Evolutionary conservation across 495 filamentous ascomycete species (phyloP), one percentile per base, ranked within the genome.

Genomic region (Halenospora varia): DNA sequence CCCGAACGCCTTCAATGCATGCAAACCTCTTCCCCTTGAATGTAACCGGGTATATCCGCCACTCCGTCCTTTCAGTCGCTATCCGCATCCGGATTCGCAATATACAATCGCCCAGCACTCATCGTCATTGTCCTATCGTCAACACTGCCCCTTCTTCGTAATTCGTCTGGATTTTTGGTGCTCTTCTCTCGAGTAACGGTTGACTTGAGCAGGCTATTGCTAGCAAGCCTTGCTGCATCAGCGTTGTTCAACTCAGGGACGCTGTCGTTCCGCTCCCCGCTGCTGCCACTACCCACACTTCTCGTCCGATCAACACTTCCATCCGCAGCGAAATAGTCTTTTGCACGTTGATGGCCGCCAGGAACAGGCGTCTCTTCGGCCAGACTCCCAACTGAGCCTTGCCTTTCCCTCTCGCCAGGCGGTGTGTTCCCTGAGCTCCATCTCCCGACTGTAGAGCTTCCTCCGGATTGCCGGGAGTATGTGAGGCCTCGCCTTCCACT

Each of bases 111-210:
- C 18, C 86, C 89, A 2, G 79, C 68, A 18, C 85, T 88, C 42
- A 87, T 83, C 26, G 89, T 91, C 85, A 96, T 91, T 20, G 89
- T 89, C 66, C 89, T 81, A 71, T 97, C 94, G 69, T 98, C 95
- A 50, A 98, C 91, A 69, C 94, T 97, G 10, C 93, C 94, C 62
- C 90, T 79, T 55, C 93, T 83, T 66, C 82, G 78, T 35, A 96
- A 73, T 35, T 96, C 91, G 10, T 92, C 90, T 1, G 81, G 76
- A 55, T 78, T 87, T 69, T 86, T 87, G 50, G 82, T 80, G 62
- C 88, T 87, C 66, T 88, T 79, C 60, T 84, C 75, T 35, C 80
- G 69, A 18, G 80, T 79, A 52, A 83, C 73, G 2, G 78, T 67
- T 1, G 78, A 72, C 47, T 80, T 73, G 55, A 81, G 60, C 8